These are phyloP conservation scores for Ascocoryne sarcoides DNA, from an alignment of 2,329 filamentous ascomycete genomes.

Conservation along the genomic window DNA sequence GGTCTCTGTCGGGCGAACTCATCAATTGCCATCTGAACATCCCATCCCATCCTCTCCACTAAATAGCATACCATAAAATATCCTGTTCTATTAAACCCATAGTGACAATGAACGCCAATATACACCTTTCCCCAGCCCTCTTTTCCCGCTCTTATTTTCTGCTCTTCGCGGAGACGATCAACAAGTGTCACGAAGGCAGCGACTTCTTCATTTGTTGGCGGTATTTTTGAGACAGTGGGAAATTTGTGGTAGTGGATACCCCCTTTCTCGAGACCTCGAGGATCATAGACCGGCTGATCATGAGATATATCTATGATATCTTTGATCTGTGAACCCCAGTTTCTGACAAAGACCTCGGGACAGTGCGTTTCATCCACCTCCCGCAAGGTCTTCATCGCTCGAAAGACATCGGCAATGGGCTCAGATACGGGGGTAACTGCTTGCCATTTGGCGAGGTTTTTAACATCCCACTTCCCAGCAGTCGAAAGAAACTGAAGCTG, in stretches of 20 bases:
- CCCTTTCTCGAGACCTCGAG: constrained; percentile 55
- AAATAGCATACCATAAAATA: constrained; percentile 87
- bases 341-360: constrained; percentile 59
- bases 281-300: constrained; percentile 83
- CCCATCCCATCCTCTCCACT: constrained; percentile 68
- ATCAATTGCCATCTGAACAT: constrained; percentile 68
- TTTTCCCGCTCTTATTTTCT: constrained; percentile 37
- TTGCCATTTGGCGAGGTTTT: constrained; percentile 90
- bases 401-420: constrained; percentile 71
- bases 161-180: constrained; percentile 50
- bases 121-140: constrained; percentile 36
- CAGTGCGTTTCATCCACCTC: constrained; percentile 81
- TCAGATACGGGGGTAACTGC: constrained; percentile 68
- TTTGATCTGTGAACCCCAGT: constrained; percentile 59
- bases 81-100: constrained; percentile 79
- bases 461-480: constrained; percentile 95
- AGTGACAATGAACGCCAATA: constrained; percentile 82
- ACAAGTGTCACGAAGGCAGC: constrained; percentile 46
- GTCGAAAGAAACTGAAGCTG: constrained; percentile 82
- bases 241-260: constrained; percentile 76
- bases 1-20: constrained; percentile 64
- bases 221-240: constrained; percentile 85
- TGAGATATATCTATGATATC: constrained; percentile 87
- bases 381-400: constrained; percentile 85
- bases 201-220: constrained; percentile 51